Conservation (phyloP, 805 yeast genomes). For the Vanderwaltozyma yarrowii region DNA sequence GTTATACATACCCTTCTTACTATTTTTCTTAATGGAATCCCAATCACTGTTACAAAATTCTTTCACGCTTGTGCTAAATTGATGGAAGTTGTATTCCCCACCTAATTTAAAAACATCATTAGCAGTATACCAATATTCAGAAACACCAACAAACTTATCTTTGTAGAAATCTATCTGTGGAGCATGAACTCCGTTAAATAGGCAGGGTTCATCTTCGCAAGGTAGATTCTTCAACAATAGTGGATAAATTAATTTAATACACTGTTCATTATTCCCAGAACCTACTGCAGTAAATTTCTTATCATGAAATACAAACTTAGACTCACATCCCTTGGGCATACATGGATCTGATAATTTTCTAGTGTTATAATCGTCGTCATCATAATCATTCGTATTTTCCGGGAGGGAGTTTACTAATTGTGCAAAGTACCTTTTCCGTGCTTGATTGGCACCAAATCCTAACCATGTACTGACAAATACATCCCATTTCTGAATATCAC, state of each 20-base stretch:
- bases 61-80: slow-evolving; percentile 55
- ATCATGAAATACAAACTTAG: slow-evolving; percentile 39
- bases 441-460: slow-evolving; percentile 96
- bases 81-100: slow-evolving; percentile 73
- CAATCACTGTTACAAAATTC: slow-evolving; percentile 73
- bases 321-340: slow-evolving; percentile 52
- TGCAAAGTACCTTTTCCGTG: slow-evolving; percentile 60
- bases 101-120: slow-evolving; percentile 83
- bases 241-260: slow-evolving; percentile 65
- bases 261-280: slow-evolving; percentile 66
- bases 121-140: slow-evolving; percentile 97
- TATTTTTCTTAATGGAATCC: slow-evolving; percentile 42
- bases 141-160: slow-evolving; percentile 84
- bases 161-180: slow-evolving; percentile 72
- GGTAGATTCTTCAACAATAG: slow-evolving; percentile 68
- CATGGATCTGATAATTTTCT: slow-evolving; percentile 60
- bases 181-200: slow-evolving; percentile 92
- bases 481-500: slow-evolving; percentile 64
- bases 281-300: slow-evolving; percentile 48
- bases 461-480: slow-evolving; percentile 95
- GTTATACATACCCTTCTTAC: slow-evolving; percentile 46
- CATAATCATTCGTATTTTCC: slow-evolving; percentile 36
- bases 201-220: slow-evolving; percentile 80
- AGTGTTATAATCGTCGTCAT: slow-evolving; percentile 36
- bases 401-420: slow-evolving; percentile 44